These are phyloP conservation scores for Avena insularis DNA, from an alignment of 176 grass and related monocot genomes.

Conservation along the genomic window DNA sequence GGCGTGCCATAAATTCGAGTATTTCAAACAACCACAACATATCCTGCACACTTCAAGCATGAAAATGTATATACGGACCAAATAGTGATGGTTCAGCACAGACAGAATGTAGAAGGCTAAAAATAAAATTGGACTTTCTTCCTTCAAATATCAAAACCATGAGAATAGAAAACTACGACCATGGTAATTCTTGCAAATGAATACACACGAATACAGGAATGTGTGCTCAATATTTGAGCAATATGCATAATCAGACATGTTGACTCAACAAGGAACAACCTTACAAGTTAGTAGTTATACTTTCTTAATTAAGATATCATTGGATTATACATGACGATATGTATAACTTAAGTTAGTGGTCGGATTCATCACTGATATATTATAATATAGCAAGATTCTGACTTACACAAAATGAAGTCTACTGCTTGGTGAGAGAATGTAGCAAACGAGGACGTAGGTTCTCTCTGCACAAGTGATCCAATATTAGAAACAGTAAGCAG, in stretches of 20 bases:
- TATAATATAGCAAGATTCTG: background rate
- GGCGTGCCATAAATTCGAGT: slow-evolving; percentile 1
- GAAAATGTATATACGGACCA: slow-evolving; percentile 11
- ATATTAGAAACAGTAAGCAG: slow-evolving; percentile 16
- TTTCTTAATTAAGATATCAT: background rate
- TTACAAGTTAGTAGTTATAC: background rate
- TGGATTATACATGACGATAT: background rate
- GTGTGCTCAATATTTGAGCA: background rate
- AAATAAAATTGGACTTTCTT: background rate
- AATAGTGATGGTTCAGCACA: background rate
- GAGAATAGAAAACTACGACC: background rate
- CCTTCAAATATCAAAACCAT: slow-evolving; percentile 1
- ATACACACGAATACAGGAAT: slow-evolving; percentile 3
- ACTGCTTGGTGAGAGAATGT: slow-evolving; percentile 93
- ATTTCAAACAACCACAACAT: background rate
- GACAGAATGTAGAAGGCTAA: background rate
- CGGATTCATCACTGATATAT: background rate
- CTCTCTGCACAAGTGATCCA: slow-evolving; percentile 55
- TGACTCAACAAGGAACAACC: background rate
- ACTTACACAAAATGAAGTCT: slow-evolving; percentile 84
- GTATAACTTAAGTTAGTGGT: background rate
- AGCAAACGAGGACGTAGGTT: slow-evolving; percentile 60
- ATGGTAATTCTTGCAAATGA: background rate
- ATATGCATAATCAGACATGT: background rate
- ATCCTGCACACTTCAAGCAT: background rate